Evolutionary conservation across 495 filamentous ascomycete genomes (phyloP).

Genomic region (Xylaria sp.): DNA sequence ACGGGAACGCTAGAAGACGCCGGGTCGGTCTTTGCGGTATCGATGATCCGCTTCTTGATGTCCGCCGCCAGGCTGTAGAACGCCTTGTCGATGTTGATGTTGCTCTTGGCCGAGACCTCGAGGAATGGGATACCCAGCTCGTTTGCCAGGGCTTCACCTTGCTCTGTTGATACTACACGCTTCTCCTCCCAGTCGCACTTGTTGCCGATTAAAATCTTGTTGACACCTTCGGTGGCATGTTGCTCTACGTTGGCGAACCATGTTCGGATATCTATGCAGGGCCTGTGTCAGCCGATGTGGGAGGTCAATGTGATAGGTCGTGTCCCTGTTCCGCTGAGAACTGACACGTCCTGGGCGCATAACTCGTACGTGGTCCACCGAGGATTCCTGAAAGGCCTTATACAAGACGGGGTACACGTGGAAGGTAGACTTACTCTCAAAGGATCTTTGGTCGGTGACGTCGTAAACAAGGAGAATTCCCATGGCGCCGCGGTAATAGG

Average conservation of each 20-base stretch:
- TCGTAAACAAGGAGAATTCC: slow-evolving; percentile 98
- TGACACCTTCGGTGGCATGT: slow-evolving; percentile 97
- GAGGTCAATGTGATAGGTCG: not conserved
- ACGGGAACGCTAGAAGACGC: slow-evolving; percentile 49
- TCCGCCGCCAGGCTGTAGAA: slow-evolving; percentile 95
- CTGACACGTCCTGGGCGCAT: not conserved
- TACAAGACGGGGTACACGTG: slow-evolving; percentile 12
- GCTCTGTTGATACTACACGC: slow-evolving; percentile 88
- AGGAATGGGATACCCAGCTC: slow-evolving; percentile 98
- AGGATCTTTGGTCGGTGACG: slow-evolving; percentile 95
- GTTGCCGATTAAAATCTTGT: slow-evolving; percentile 99
- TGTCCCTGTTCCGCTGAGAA: not conserved
- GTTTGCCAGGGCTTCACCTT: slow-evolving; percentile 90
- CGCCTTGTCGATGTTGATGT: slow-evolving; percentile 99
- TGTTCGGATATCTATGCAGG: slow-evolving; percentile 84
- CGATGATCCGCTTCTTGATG: slow-evolving; percentile 95
- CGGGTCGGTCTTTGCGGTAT: slow-evolving; percentile 81
- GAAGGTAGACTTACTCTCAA: slow-evolving; percentile 78
- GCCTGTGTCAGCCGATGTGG: slow-evolving; percentile 28
- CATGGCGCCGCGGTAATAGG: slow-evolving; percentile 98
- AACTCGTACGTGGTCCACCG: slow-evolving; percentile 17
- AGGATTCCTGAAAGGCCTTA: not conserved
- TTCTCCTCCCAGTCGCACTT: slow-evolving; percentile 99
- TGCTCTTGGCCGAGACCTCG: slow-evolving; percentile 97
- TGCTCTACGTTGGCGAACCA: slow-evolving; percentile 99